phyloP scores from a whole-genome alignment of 2,329 filamentous ascomycete species.

The Aspergillus spinulosporus region DNA sequence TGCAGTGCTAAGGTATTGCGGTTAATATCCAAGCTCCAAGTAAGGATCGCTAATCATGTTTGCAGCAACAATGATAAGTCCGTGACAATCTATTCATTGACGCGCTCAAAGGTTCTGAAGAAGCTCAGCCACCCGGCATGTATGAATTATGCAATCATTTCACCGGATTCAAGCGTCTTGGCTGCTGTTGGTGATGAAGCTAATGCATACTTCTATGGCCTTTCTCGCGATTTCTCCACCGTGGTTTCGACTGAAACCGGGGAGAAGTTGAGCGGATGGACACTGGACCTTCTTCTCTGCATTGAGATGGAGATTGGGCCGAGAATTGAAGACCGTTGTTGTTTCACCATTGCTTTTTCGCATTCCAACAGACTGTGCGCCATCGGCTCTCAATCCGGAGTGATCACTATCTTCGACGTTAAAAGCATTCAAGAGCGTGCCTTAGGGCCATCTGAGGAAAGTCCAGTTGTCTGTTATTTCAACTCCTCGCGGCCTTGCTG shows the following conservation, averaged over 20 bases:
- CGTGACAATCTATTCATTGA: conserved; percentile 76
- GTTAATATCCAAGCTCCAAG: conserved; percentile 39
- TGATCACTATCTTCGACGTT: conserved; percentile 50
- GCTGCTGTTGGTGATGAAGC: conserved; percentile 86
- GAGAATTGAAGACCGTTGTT: conserved; percentile 44
- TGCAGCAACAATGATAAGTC: conserved; percentile 88
- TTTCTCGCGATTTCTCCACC: conserved; percentile 33
- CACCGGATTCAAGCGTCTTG: conserved; percentile 78
- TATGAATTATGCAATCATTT: conserved; percentile 93
- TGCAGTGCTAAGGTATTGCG: conserved; percentile 49
- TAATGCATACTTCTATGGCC: conserved; percentile 77
- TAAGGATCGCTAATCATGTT: conserved; percentile 58
- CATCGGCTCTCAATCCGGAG: conserved; percentile 51
- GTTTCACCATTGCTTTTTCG: conserved; percentile 52
- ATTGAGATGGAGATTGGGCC: conserved; percentile 45
- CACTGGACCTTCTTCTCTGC: conserved; percentile 42
- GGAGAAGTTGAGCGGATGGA: conserved; percentile 41
- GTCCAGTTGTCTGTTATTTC: conserved; percentile 68
- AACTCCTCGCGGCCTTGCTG: conserved; percentile 71
- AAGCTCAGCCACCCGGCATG: conserved; percentile 74
- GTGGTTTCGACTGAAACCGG: conserved; percentile 31
- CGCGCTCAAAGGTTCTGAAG: conserved; percentile 66
- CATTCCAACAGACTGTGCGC: conserved; percentile 51
- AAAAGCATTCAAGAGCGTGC: conserved; percentile 29
- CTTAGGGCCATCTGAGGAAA: conserved; percentile 31